These are phyloP conservation scores for Raffaelea deltoideospora DNA, from an alignment of 2,329 filamentous ascomycete species.

Conservation along the genomic window DNA sequence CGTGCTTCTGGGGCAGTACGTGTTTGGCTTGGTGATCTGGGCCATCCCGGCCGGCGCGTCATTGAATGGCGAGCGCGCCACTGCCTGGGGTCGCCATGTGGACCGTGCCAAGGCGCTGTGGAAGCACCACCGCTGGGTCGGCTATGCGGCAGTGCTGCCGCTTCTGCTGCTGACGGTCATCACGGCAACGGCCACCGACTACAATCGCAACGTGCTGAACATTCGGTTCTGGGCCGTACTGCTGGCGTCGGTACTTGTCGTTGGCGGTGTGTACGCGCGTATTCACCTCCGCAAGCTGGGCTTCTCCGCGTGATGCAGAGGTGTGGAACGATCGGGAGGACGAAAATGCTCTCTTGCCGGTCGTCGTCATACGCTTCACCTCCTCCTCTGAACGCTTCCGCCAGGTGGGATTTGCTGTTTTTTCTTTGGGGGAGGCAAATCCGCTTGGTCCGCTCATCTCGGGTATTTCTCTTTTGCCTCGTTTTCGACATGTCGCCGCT, in stretches of 20 bases:
- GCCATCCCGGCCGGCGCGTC: constrained; percentile 53
- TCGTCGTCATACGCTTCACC: no score
- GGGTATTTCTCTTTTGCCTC: no score
- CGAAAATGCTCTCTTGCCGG: no score
- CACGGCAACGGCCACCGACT: constrained; percentile 63
- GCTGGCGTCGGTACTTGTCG: constrained; percentile 47
- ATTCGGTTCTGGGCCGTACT: constrained; percentile 66
- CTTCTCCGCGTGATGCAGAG: neutral
- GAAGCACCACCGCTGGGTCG: constrained; percentile 73
- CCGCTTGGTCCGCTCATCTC: no score
- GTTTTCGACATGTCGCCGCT: no score
- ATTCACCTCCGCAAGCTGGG: constrained; percentile 76
- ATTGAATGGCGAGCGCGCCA: constrained; percentile 60
- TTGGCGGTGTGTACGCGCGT: constrained; percentile 60
- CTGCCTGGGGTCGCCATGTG: no score
- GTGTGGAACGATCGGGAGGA: no score
- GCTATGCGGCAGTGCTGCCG: constrained; percentile 48
- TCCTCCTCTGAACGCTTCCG: no score
- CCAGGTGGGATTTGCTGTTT: no score
- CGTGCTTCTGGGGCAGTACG: constrained; percentile 54
- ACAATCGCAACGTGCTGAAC: constrained; percentile 50
- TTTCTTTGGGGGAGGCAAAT: no score
- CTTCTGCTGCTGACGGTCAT: constrained; percentile 60
- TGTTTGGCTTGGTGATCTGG: constrained; percentile 74
- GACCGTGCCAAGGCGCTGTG: constrained; percentile 70